Conservation (phyloP, 768 basidiomycete species). For the Hortiboletus campestris region DNA sequence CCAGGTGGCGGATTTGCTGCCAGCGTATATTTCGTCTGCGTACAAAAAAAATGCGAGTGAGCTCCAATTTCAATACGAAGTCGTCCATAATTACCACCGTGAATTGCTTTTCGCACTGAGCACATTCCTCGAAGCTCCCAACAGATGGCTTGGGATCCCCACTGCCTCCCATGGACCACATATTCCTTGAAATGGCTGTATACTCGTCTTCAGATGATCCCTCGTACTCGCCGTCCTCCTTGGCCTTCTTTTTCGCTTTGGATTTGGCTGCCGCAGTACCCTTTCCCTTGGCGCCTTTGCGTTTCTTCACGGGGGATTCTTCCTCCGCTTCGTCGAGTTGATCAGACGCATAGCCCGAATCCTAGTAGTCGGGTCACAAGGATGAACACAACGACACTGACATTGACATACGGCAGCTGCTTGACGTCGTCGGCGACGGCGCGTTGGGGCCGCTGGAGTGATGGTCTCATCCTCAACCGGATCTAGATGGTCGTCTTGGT, state of each 20-base stretch:
- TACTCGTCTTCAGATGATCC: slow-evolving; percentile 66
- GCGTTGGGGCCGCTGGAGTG: slow-evolving; percentile 7
- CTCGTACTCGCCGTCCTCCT: slow-evolving; percentile 48
- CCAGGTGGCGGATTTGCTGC: slow-evolving; percentile 69
- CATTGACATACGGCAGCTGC: slow-evolving; percentile 7
- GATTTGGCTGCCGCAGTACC: slow-evolving; percentile 40
- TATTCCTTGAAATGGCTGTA: slow-evolving; percentile 56
- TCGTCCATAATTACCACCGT: slow-evolving; percentile 65
- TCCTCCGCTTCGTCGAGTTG: slow-evolving; percentile 64
- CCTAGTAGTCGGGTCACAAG: slow-evolving; percentile 5
- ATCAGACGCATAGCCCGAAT: slow-evolving; percentile 64
- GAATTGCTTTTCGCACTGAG: slow-evolving; percentile 78
- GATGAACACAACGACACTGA: background rate
- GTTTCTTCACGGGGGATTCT: slow-evolving; percentile 48
- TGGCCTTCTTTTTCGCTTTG: slow-evolving; percentile 39
- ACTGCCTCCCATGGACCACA: slow-evolving; percentile 35
- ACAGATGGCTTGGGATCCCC: slow-evolving; percentile 54
- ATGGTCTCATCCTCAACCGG: background rate
- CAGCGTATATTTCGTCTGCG: slow-evolving; percentile 83
- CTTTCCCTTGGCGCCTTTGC: slow-evolving; percentile 47
- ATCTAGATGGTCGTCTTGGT: slow-evolving; percentile 16
- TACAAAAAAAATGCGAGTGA: background rate
- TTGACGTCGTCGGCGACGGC: slow-evolving; percentile 16
- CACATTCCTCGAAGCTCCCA: slow-evolving; percentile 81
- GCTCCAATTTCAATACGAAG: background rate